Percentiles rank a stretch among this genome's conserved stretches.
Conservation (phyloP, 345 rosid species). For the Ailanthus altissimus region DNA sequence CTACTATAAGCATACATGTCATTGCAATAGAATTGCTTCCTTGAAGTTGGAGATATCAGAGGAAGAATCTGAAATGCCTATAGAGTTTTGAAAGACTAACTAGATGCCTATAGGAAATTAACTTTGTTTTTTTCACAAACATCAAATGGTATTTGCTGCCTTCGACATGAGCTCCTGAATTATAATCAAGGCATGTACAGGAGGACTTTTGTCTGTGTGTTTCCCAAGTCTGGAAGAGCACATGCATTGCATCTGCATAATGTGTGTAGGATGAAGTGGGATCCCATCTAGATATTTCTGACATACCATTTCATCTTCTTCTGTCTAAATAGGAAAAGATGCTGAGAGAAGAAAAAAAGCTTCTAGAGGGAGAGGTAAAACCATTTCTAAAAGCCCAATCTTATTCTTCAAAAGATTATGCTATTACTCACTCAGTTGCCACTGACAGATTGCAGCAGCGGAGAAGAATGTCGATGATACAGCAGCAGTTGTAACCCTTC, state of each 20-base stretch:
- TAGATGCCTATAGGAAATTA: neutral
- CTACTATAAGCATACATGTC: no score
- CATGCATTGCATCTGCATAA: neutral
- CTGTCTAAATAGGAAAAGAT: slow-evolving; percentile 31
- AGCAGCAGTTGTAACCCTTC: slow-evolving; percentile 15
- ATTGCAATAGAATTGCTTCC: no score
- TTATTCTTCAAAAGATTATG: neutral
- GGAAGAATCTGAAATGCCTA: neutral
- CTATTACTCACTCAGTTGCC: neutral
- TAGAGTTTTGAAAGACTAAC: neutral
- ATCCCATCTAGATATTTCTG: neutral
- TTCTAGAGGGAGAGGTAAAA: slow-evolving; percentile 40
- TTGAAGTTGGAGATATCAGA: neutral
- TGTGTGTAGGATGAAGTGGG: neutral
- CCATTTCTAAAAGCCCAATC: neutral
- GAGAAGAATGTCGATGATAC: slow-evolving; percentile 2
- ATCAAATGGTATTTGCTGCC: neutral
- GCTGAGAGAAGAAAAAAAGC: slow-evolving; percentile 38
- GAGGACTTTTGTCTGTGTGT: neutral
- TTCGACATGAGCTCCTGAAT: neutral
- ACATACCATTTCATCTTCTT: neutral
- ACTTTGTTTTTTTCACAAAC: neutral
- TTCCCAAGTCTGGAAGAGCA: no score
- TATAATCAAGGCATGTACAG: neutral
- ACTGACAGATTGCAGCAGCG: slow-evolving; percentile 28